Conservation (phyloP, 1,284 basidiomycete genomes). For the Boletus smithii region DNA sequence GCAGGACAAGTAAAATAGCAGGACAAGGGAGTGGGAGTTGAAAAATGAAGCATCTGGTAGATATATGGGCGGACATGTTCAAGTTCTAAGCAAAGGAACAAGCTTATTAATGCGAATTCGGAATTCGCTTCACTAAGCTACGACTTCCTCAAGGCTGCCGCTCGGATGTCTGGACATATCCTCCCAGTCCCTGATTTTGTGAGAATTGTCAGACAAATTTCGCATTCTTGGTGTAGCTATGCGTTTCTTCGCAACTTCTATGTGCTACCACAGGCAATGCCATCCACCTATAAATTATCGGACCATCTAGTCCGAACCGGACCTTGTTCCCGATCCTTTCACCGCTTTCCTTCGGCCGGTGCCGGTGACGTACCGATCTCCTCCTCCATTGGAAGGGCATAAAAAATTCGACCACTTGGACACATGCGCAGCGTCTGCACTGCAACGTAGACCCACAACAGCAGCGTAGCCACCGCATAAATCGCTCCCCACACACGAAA, state of each 20-base stretch:
- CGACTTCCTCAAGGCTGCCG: too few relatives aligned
- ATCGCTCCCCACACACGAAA: slow-evolving; percentile 54
- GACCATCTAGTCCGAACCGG: background rate
- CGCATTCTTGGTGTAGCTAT: too few relatives aligned
- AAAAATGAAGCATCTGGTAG: background rate
- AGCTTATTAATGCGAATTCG: slow-evolving; percentile 10
- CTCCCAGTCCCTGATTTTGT: too few relatives aligned
- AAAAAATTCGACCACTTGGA: slow-evolving; percentile 44
- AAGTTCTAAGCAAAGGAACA: too few relatives aligned
- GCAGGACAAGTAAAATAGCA: background rate
- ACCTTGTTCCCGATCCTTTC: background rate
- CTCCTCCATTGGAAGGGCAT: slow-evolving; percentile 40
- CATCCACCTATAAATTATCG: background rate
- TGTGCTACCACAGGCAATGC: too few relatives aligned
- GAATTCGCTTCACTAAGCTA: slow-evolving; percentile 13
- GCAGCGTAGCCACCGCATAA: slow-evolving; percentile 48
- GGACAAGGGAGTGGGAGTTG: background rate
- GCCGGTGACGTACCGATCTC: slow-evolving; percentile 14
- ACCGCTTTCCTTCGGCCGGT: slow-evolving; percentile 2
- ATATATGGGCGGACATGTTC: slow-evolving; percentile 4
- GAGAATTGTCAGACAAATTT: too few relatives aligned
- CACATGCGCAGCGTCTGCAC: slow-evolving; percentile 40
- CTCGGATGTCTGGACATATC: too few relatives aligned
- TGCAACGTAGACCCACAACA: slow-evolving; percentile 56
- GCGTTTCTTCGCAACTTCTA: too few relatives aligned